Evolutionary conservation across 116 monocot species (phyloP).

Genomic region (Cymodocea nodosa): DNA sequence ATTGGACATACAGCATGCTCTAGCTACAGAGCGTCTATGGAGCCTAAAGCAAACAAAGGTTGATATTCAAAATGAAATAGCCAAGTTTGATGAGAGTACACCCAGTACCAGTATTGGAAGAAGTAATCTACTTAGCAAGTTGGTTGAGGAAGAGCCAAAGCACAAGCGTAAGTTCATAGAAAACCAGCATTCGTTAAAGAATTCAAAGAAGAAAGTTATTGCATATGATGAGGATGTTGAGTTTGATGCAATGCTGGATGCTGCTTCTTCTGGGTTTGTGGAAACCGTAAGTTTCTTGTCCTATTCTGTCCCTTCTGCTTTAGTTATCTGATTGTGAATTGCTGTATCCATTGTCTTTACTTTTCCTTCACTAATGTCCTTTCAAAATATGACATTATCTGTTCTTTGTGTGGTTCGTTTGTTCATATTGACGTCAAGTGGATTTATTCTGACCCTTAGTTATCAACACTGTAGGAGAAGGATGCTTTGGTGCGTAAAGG

Average conservation of each 20-base stretch:
- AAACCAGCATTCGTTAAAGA: constrained; percentile 14
- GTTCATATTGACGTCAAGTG: neutral
- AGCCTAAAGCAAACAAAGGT: constrained; percentile 66
- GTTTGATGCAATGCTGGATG: constrained; percentile 88
- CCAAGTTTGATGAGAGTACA: constrained; percentile 16
- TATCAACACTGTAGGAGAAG: constrained; percentile 48
- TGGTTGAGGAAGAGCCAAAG: constrained; percentile 61
- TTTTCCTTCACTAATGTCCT: neutral
- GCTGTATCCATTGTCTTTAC: neutral
- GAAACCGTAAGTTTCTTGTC: constrained; percentile 64
- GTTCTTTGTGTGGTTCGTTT: neutral
- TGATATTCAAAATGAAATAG: constrained; percentile 50
- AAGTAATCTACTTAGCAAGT: constrained; percentile 29
- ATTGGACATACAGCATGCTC: constrained; percentile 58
- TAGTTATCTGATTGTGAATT: neutral
- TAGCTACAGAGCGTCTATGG: constrained; percentile 58
- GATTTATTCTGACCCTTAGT: constrained; percentile 12
- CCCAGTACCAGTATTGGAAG: constrained; percentile 8
- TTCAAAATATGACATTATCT: neutral
- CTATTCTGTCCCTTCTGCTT: neutral
- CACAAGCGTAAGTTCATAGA: constrained; percentile 25
- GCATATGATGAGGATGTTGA: constrained; percentile 66
- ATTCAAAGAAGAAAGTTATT: constrained; percentile 16
- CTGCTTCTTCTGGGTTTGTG: constrained; percentile 70
- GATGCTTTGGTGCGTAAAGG: constrained; percentile 78